These are phyloP conservation scores for Fusarium redolens DNA, from an alignment of 2,329 filamentous ascomycete genomes.

Conservation along the genomic window DNA sequence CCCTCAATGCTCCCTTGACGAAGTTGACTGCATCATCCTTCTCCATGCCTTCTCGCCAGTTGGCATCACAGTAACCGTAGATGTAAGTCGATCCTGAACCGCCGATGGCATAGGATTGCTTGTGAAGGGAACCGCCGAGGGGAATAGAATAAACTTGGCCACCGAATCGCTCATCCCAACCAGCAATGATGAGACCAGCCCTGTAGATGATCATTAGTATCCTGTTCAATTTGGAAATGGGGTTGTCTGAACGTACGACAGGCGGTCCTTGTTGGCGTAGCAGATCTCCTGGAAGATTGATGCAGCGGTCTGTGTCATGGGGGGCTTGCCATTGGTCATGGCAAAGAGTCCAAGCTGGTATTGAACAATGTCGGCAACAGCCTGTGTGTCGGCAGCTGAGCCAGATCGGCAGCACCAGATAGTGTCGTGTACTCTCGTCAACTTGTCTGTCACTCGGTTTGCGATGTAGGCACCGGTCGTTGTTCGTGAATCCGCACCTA, in stretches of 20 bases:
- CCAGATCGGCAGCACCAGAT: conserved; percentile 99
- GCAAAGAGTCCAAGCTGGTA: conserved; percentile 95
- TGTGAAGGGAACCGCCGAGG: conserved; percentile 95
- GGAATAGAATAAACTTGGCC: conserved; percentile 98
- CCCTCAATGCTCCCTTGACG: conserved; percentile 88
- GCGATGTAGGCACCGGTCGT: conserved; percentile 98
- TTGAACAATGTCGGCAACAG: conserved; percentile 96
- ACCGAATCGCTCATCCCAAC: conserved; percentile 93
- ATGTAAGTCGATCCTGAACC: conserved; percentile 99
- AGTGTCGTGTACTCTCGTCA: conserved; percentile 97
- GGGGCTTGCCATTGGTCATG: conserved; percentile 87
- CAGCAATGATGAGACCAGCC: conserved; percentile 97
- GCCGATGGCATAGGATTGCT: conserved; percentile 94
- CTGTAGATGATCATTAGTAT: conserved; percentile 58
- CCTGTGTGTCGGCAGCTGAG: conserved; percentile 96
- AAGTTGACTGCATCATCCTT: conserved; percentile 91
- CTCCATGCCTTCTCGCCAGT: conserved; percentile 96
- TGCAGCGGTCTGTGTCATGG: conserved; percentile 94
- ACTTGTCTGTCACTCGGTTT: conserved; percentile 98
- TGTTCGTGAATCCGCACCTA: conserved; percentile 93
- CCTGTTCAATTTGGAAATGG: background rate
- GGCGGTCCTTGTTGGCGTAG: conserved; percentile 94
- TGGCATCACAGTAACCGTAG: conserved; percentile 96
- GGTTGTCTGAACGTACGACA: conserved; percentile 74
- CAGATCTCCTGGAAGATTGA: conserved; percentile 98